Conservation (phyloP, 1,284 basidiomycete species). For the Trichosporon sp. region DNA sequence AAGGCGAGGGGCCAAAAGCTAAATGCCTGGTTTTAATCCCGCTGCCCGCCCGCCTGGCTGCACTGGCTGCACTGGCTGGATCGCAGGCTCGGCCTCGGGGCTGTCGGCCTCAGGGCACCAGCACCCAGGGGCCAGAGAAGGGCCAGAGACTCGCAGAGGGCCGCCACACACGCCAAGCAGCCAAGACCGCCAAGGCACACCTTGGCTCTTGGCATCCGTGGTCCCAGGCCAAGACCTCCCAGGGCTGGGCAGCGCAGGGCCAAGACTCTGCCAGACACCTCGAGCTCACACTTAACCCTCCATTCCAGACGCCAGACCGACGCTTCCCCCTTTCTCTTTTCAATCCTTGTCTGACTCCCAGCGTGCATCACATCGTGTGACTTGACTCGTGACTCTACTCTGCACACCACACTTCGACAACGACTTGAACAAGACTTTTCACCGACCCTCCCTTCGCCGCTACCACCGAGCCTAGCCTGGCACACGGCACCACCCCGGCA, state of each 20-base stretch:
- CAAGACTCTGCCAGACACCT: neutral
- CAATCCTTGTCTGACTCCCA: neutral
- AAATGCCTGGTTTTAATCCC: too few relatives aligned
- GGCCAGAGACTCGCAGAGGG: neutral
- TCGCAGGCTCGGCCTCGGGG: neutral
- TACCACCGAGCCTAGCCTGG: neutral
- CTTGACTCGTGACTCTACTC: too few relatives aligned
- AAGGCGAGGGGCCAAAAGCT: too few relatives aligned
- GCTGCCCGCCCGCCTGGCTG: too few relatives aligned
- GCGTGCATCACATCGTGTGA: neutral
- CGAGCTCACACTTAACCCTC: neutral
- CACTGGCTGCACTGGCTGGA: too few relatives aligned
- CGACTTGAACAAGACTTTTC: neutral
- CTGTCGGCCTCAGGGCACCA: too few relatives aligned
- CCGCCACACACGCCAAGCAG: neutral
- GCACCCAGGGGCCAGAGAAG: neutral
- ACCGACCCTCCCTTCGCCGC: neutral
- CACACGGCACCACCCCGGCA: neutral
- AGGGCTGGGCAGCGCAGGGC: neutral
- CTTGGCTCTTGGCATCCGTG: constrained; percentile 5
- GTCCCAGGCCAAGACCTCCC: neutral
- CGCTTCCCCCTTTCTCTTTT: neutral
- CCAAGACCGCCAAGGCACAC: constrained; percentile 1
- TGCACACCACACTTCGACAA: neutral
- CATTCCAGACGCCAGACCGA: neutral